phyloP scores from a whole-genome alignment of 495 filamentous ascomycete genomes.

The Penicillium angulare region DNA sequence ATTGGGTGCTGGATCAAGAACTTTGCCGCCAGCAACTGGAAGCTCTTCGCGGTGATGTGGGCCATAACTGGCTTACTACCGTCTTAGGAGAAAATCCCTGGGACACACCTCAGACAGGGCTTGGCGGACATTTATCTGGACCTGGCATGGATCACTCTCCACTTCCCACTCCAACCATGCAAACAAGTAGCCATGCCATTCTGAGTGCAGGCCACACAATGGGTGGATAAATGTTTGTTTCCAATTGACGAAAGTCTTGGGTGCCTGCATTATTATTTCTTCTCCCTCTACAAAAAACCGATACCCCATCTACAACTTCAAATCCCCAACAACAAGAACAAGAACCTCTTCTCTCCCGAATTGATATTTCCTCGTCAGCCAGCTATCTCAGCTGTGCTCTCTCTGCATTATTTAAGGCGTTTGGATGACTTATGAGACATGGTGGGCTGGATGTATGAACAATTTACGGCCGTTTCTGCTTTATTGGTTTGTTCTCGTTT shows the following conservation, averaged over 20 bases:
- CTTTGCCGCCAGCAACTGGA: conserved; percentile 83
- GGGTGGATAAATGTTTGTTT: conserved; percentile 31
- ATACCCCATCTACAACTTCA: no score
- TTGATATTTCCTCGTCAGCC: conserved; percentile 1
- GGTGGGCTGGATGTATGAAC: conserved; percentile 48
- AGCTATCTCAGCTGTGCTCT: conserved; percentile 1
- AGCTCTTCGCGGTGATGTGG: conserved; percentile 77
- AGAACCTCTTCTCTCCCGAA: not conserved
- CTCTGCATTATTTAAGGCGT: conserved; percentile 44
- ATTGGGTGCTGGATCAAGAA: conserved; percentile 72
- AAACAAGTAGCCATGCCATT: conserved; percentile 49
- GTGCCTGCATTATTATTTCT: no score
- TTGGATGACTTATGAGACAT: conserved; percentile 42
- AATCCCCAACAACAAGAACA: no score
- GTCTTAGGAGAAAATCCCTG: conserved; percentile 79
- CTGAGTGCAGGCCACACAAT: conserved; percentile 51
- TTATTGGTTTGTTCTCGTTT: conserved; percentile 31
- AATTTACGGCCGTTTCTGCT: conserved; percentile 34
- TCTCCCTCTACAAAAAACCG: no score
- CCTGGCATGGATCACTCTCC: conserved; percentile 36
- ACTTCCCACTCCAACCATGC: conserved; percentile 38
- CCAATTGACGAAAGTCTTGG: no score
- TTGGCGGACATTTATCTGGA: conserved; percentile 27
- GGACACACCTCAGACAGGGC: conserved; percentile 38
- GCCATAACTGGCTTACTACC: conserved; percentile 79